Base-by-base conservation (phyloP, 176 grass and related monocot species). In the Thinopyrum elongatum region DNA sequence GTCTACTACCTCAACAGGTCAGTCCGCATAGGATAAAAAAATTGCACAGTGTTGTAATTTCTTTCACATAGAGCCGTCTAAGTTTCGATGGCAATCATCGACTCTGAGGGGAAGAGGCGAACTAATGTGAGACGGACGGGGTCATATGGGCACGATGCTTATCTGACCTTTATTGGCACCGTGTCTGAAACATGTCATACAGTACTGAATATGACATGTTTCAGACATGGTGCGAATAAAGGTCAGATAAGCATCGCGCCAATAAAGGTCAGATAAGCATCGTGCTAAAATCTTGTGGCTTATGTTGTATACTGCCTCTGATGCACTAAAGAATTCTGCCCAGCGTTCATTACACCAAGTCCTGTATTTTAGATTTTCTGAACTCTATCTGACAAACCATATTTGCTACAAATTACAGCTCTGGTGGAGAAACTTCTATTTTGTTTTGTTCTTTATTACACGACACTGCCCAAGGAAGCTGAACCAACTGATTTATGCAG, bases 1-100 rank as follows among this genome's bases (percentile, higher is more conserved):
- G 88, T 95, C 17, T 95, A 94, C 74, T 95, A 95, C 76, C 96
- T 98, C 81, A 95, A 95, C 86, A 94, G 84, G 96, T 95, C 29
- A 91, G 71, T 67, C 80, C 61, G 23, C 38, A 36, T 15, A 8
- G 25, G 70, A 78, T 30, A 11, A 42, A 42, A 42, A 42, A 11
- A n/a, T 7, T 21, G 35, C 35, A 6, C 10, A 63, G 0, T 33
- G 62, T 31, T 21, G 16, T 12, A 2, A 7, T 62, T 74, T 76
- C 44, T 3, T 51, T 4, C 73, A 51, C 26, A 9, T 76, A 51
- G 15, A 75, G 1, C 3, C 4, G 7, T 51, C 25, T 25, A 49
- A 70, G 25, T 70, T 35, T 39, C 3, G 68, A 34, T 16, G 39
- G 17, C 41, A 19, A 4, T 7, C 72, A 1, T 74, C 14, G 15